Base-by-base conservation (phyloP, 2,329 filamentous ascomycete species). In the Botrytis deweyae region DNA sequence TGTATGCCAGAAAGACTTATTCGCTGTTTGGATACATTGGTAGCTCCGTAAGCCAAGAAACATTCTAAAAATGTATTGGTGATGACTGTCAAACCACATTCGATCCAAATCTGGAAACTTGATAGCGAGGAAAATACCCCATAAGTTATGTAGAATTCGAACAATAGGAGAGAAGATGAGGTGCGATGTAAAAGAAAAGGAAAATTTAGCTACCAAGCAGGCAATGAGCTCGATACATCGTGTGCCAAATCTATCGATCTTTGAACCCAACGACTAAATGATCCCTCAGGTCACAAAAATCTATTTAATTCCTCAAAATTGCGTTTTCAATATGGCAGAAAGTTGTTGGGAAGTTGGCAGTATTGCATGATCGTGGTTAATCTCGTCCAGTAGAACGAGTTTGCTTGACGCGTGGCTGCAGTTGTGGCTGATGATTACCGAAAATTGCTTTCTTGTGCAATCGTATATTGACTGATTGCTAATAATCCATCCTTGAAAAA, bases 371-470 rank as follows among this genome's bases (percentile, higher is more conserved):
- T 10, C 22, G 66, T 58, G 66, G 36, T 58, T 25, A 18, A 29
- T 25, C 4, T 42, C 29, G 33, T 18, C 65, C 46, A 38, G 33
- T 67, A n/a, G 33, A 55, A 29, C 38, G 33, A 52, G 16, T 55
- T 29, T 25, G 49, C 10, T 42, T 42, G 46, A 55, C 6, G 25
- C 22, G 49, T 68, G 65, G 49, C 36, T 58, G 65, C 49, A 40
- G 55, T 67, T 58, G 65, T 68, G 65, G 65, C 49, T 68, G 65
- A 38, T 33, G 25, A 36, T 9, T 36, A 58, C 36, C 65, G 36
- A 66, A 38, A 36, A 52, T 33, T 16, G 25, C n/a, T 58, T 38
- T 38, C 3, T 55, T 40, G 33, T 52, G 33, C 33, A 67, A 38
- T 14, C 6, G 33, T 36, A 6, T 22, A 33, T 38, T 8, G 12